These are phyloP conservation scores for Exserohilum rostratum DNA, from an alignment of 2,329 filamentous ascomycete genomes.

Conservation along the genomic window DNA sequence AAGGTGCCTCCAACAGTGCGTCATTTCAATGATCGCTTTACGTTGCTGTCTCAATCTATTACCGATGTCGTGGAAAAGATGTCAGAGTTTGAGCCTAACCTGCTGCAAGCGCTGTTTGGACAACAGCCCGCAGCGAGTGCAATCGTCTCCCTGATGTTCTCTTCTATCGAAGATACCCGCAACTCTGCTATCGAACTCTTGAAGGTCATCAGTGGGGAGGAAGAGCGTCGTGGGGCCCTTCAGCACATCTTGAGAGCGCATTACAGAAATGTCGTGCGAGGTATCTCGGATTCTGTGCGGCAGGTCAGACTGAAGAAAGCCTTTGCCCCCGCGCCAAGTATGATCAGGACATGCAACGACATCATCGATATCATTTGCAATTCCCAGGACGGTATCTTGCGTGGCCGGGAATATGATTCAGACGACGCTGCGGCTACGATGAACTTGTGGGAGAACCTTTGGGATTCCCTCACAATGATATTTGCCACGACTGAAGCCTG, in stretches of 20 bases:
- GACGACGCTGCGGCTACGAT: constrained; percentile 71
- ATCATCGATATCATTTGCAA: constrained; percentile 69
- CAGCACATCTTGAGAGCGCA: constrained; percentile 64
- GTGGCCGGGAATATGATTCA: constrained; percentile 62
- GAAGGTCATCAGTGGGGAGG: constrained; percentile 78
- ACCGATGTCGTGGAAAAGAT: constrained; percentile 78
- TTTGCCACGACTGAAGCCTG: constrained; percentile 84
- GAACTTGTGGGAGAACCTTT: constrained; percentile 83
- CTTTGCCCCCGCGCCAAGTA: constrained; percentile 65
- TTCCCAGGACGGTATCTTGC: constrained; percentile 66
- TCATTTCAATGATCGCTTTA: constrained; percentile 79
- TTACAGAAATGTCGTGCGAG: constrained; percentile 62
- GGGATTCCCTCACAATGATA: constrained; percentile 79
- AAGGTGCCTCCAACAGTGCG: constrained; percentile 61
- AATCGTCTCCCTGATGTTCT: constrained; percentile 79
- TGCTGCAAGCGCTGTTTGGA: constrained; percentile 73
- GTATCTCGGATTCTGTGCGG: constrained; percentile 62
- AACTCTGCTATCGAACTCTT: constrained; percentile 81
- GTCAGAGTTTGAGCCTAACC: constrained; percentile 72
- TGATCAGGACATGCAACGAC: constrained; percentile 67
- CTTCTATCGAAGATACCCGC: constrained; percentile 78
- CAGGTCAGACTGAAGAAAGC: constrained; percentile 62
- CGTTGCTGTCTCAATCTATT: constrained; percentile 66
- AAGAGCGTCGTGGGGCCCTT: constrained; percentile 65
- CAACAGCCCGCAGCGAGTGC: constrained; percentile 72